Evolutionary conservation across 805 yeast species (phyloP), one percentile per base, ranked within the genome.

Genomic region (Kockiozyma suomiensis): DNA sequence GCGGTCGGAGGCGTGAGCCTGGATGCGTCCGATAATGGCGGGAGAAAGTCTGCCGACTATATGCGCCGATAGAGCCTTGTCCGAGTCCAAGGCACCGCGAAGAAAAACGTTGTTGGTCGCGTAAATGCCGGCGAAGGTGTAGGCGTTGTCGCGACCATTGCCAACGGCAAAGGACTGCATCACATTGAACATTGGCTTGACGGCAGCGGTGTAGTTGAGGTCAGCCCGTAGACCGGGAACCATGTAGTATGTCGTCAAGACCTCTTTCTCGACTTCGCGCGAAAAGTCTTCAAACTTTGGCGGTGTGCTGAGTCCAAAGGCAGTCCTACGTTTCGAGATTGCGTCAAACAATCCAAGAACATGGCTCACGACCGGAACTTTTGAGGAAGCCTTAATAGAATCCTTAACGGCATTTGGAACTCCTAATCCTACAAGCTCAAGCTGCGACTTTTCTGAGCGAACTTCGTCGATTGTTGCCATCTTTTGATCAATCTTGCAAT

Each of bases 201-300:
- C 82, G 66, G 88, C 78, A 73, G 94, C 90, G 13, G 92, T 90
- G 81, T 93, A 93, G 79, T 90, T 88, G 70, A 94, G 83, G 76
- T 94, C 99, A 59, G 98, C 99, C 74, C 97, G 88, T 72, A 94
- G 82, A 61, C 99, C 99, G 41, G 96, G 87, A 82, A 93, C 93
- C 76, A 87, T 85, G 79, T 89, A 88, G 73, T 91, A 96, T 72
- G 83, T 85, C 70, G 91, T 81, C 73, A 94, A 90, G 33, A 93
- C 97, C 73, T 93, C 98, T 76, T 92, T 87, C 65, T 92, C 79
- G 60, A 91, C 97, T 78, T 94, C 99, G 78, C 90, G 89, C 79
- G 86, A 87, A 75, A 93, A 80, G 79, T 90, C 90, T 79, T 92
- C 98, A 75, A 90, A 84, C 66, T 97, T 87, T 68, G 98, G 98